Evolutionary conservation across 2,329 filamentous ascomycete genomes (phyloP).

Genomic region (Orbilia blumenaviensis): DNA sequence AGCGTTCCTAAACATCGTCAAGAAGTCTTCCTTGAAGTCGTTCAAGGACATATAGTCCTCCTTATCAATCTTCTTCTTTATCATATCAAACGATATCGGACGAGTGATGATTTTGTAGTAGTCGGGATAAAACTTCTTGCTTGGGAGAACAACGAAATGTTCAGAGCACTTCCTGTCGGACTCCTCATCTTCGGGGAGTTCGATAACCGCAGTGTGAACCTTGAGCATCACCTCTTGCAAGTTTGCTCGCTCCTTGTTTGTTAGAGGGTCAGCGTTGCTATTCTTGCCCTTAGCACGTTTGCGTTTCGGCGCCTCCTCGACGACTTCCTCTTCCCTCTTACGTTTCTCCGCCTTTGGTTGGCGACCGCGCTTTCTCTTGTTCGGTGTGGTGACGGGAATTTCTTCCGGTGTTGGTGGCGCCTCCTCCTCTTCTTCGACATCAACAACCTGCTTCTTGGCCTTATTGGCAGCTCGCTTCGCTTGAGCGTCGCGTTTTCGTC

Average conservation of each 20-base stretch:
- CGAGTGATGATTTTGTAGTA: constrained; percentile 93
- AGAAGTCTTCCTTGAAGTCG: constrained; percentile 83
- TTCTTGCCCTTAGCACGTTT: constrained; percentile 69
- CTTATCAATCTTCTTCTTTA: constrained; percentile 93
- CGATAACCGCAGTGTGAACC: constrained; percentile 82
- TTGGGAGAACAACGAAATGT: constrained; percentile 83
- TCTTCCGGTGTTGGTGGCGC: constrained; percentile 77
- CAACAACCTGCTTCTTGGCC: constrained; percentile 67
- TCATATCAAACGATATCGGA: constrained; percentile 95
- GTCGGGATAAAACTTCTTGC: constrained; percentile 88
- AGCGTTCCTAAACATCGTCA: constrained; percentile 86
- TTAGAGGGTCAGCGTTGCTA: constrained; percentile 68
- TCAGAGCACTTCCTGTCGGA: constrained; percentile 57
- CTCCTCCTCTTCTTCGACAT: constrained; percentile 71
- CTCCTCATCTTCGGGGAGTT: constrained; percentile 72
- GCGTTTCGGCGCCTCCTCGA: constrained; percentile 69
- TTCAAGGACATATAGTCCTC: constrained; percentile 85
- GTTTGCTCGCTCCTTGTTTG: constrained; percentile 74
- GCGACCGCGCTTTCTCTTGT: constrained; percentile 83
- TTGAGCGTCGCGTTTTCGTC: constrained; percentile 84
- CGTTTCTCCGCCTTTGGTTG: constrained; percentile 85
- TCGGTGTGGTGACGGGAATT: constrained; percentile 64
- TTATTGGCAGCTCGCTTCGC: constrained; percentile 82
- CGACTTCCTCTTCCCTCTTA: constrained; percentile 81
- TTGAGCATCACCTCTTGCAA: constrained; percentile 81